Evolutionary conservation across 2,329 filamentous ascomycete species (phyloP).

Genomic region (Neocatenulostroma microsporum): DNA sequence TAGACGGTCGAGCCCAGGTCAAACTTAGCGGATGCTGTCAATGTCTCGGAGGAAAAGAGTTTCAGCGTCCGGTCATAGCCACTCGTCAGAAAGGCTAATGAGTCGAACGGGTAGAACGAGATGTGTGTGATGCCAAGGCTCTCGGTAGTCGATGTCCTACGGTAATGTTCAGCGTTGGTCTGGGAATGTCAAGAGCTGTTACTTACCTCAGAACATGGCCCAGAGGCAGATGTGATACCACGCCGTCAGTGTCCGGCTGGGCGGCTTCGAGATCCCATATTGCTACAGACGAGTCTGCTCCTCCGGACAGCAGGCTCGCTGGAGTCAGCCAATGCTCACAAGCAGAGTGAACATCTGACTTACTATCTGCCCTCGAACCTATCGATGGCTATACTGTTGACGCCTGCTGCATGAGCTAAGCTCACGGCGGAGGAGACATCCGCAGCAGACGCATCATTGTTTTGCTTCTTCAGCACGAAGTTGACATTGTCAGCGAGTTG

Average conservation of each 20-base stretch:
- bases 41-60: constrained; percentile 60
- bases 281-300: constrained; percentile 74
- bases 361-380: constrained; percentile 71
- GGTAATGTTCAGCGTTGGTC: not conserved
- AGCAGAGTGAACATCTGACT: constrained; percentile 16
- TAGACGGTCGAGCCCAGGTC: constrained; percentile 62
- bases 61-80: constrained; percentile 73
- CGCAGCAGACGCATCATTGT: constrained; percentile 9
- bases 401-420: constrained; percentile 59
- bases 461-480: constrained; percentile 57
- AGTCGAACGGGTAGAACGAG: constrained; percentile 71
- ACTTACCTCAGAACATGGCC: constrained; percentile 30
- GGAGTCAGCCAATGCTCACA: constrained; percentile 1
- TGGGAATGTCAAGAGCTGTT: no score
- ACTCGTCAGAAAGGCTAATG: constrained; percentile 64
- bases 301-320: constrained; percentile 72
- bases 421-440: no score
- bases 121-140: constrained; percentile 68
- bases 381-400: constrained; percentile 72
- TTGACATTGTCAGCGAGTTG: constrained; percentile 58
- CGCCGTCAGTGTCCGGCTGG: constrained; percentile 10
- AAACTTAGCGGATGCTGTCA: constrained; percentile 58
- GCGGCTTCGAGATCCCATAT: constrained; percentile 76
- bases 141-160: constrained; percentile 41
- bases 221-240: constrained; percentile 36